Evolutionary conservation across 176 grass and related monocot species (phyloP), one percentile per base, ranked within the genome.

Genomic region (Rhynchospora tenuis): DNA sequence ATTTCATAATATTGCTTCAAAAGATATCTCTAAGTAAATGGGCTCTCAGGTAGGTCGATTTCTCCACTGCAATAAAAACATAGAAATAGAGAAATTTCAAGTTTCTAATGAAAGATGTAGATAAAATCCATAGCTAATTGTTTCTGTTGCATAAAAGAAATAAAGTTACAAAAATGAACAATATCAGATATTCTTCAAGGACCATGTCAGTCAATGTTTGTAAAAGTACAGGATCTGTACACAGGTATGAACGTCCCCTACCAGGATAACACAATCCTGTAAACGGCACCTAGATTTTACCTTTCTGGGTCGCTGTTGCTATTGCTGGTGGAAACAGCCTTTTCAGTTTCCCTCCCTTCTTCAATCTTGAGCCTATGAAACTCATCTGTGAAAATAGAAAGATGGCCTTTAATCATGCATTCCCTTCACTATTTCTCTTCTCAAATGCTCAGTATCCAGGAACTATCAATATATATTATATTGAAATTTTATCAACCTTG

Each of bases 31-130:
- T 82, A 82, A 52, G 59, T 60, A 48, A 82, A 82, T 5, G 79
- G 79, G 33, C 79, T 82, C 7, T 82, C 79, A 17, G 79, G 79
- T 48, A 82, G 62, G 28, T 82, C 59, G 7, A 82, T 65, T 31
- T 66, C 79, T 82, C 79, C 79, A 82, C 79, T 81, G 78, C 48
- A 59, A 81, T 22, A 15, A 13, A 60, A 62, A 81, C 20, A 52
- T 47, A 51, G 72, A 54, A 28, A 29, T 26, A 51, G n/a, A 64
- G n/a, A 64, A 9, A 10, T 22, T 14, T 1, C 45, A 62, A 63
- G 54, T 16, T 81, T 2, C 16, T 11, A 33, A 22, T 4, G 62
- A 46, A 59, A 64, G 23, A 44, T 60, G 14, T 31, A 62, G 12
- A 63, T 27, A 19, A 61, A 81, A 81, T 22, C 20, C 19, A 45